Evolutionary conservation across 306 rosid genomes (phyloP).

Genomic region (Rubus parviflorus): DNA sequence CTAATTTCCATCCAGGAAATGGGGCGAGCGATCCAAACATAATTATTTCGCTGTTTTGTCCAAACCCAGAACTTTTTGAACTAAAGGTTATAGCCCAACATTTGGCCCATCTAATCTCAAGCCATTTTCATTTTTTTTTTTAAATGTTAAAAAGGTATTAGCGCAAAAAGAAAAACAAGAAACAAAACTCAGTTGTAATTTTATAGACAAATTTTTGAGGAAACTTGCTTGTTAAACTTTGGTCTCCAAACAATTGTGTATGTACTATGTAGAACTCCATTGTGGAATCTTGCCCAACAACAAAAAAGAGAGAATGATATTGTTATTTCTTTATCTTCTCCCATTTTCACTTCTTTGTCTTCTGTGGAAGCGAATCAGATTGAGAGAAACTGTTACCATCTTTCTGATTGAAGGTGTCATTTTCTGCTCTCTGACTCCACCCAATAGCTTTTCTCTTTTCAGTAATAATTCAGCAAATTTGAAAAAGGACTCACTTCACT

Average conservation of each 20-base stretch:
- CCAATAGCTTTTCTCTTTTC: constrained; percentile 20
- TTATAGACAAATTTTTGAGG: neutral
- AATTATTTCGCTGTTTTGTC: neutral
- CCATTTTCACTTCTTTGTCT: neutral
- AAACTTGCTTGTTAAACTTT: neutral
- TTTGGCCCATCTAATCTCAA: neutral
- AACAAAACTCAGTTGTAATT: neutral
- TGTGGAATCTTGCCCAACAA: constrained; percentile 10
- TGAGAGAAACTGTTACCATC: constrained; percentile 25
- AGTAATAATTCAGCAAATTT: constrained; percentile 33
- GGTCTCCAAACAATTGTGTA: neutral
- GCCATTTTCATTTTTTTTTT: too few species aligned
- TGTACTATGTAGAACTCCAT: neutral
- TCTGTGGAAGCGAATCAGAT: neutral
- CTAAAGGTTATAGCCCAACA: neutral
- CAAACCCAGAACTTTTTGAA: neutral
- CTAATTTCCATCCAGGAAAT: neutral
- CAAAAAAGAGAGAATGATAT: neutral
- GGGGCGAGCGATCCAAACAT: neutral
- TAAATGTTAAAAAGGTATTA: too few species aligned
- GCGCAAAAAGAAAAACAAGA: too few species aligned
- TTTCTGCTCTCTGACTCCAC: constrained; percentile 34
- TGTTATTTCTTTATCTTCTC: neutral
- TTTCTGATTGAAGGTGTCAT: constrained; percentile 23
- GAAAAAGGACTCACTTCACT: constrained; percentile 32